These are phyloP conservation scores for Polychaeton citri DNA, from an alignment of 2,329 filamentous ascomycete genomes.

Conservation along the genomic window DNA sequence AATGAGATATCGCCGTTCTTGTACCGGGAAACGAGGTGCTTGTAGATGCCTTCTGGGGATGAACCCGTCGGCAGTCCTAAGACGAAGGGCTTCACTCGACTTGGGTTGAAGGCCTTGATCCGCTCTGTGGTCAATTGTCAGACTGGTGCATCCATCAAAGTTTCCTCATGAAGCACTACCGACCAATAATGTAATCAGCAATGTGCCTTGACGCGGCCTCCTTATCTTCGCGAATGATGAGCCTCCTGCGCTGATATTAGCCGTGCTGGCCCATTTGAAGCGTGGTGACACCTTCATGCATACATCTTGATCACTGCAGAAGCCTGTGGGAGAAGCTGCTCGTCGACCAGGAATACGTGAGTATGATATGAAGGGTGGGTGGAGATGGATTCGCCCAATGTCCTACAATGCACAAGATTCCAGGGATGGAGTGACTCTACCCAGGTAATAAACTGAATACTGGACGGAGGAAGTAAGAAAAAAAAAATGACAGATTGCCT, in stretches of 20 bases:
- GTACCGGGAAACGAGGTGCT: constrained; percentile 57
- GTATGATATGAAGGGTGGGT: no score
- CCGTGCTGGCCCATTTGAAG: neutral
- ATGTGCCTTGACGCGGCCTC: constrained; percentile 59
- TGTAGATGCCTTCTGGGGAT: constrained; percentile 66
- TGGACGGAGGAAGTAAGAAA: no score
- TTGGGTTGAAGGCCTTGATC: constrained; percentile 65
- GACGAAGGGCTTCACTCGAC: constrained; percentile 60
- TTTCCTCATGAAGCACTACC: constrained; percentile 11
- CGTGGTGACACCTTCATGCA: neutral
- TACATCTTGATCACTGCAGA: neutral
- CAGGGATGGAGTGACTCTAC: no score
- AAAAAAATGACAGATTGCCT: no score
- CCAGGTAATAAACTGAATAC: no score
- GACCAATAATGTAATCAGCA: constrained; percentile 67
- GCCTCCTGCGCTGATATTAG: constrained; percentile 47
- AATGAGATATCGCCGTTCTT: constrained; percentile 68
- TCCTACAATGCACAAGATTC: no score
- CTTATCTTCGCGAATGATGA: constrained; percentile 68
- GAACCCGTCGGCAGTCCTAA: constrained; percentile 74
- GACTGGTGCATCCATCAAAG: neutral
- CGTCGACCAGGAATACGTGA: no score
- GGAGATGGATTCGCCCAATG: no score
- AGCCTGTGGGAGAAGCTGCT: neutral
- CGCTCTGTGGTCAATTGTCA: constrained; percentile 38